phyloP scores from a whole-genome alignment of 257 asterid genomes.

The Lantana camara region DNA sequence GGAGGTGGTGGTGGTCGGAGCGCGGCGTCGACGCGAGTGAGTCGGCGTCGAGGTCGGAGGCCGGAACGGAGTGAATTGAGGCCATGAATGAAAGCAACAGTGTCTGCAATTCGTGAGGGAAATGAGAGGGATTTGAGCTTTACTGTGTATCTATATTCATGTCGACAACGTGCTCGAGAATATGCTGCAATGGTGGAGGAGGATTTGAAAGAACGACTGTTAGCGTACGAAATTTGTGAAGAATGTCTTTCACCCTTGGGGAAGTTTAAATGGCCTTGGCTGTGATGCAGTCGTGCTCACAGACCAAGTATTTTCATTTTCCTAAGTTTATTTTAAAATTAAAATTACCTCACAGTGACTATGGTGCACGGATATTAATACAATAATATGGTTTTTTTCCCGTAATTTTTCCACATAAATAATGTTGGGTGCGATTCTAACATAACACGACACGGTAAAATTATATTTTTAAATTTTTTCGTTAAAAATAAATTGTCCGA shows the following conservation, averaged over 20 bases:
- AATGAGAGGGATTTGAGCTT: not conserved
- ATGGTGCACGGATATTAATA: no score
- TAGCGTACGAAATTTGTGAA: constrained; percentile 28
- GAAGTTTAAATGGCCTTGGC: not conserved
- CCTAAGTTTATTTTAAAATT: no score
- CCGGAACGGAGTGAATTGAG: constrained; percentile 37
- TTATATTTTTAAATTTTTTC: no score
- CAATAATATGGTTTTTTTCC: no score
- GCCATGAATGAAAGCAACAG: constrained; percentile 37
- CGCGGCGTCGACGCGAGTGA: constrained; percentile 81
- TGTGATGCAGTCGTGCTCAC: constrained; percentile 24
- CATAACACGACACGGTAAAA: no score
- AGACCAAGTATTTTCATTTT: not conserved
- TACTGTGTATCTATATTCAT: not conserved
- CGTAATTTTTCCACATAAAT: no score
- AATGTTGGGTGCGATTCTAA: no score
- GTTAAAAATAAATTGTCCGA: no score
- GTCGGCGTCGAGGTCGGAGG: constrained; percentile 60
- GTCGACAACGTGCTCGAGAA: not conserved
- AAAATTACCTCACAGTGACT: no score
- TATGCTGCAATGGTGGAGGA: constrained; percentile 16
- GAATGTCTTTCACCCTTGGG: constrained; percentile 26
- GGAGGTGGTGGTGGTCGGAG: constrained; percentile 53
- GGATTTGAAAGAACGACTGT: constrained; percentile 25
- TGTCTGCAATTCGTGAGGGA: constrained; percentile 11